A percentile compares a stretch with the other conserved stretches of the same genome.
Evolutionary conservation across 805 yeast species (phyloP).

Genomic region (Candida ponderosae): DNA sequence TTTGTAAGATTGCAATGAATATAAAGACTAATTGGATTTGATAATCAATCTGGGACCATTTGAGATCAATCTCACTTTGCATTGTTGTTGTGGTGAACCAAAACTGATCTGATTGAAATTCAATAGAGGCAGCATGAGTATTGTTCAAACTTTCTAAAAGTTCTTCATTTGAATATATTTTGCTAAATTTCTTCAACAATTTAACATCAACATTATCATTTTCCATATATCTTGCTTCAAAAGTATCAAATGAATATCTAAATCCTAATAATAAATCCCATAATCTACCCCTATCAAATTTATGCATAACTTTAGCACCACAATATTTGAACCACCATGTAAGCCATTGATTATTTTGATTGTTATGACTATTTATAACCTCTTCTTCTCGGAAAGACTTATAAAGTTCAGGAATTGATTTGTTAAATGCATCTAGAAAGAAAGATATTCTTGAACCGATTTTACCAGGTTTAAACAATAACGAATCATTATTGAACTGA

Average conservation of each 20-base stretch:
- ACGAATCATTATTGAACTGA: conserved; percentile 18
- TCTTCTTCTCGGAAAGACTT: conserved; percentile 76
- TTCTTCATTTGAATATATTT: conserved; percentile 10
- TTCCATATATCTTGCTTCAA: conserved; percentile 4
- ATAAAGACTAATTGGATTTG: conserved; percentile 73
- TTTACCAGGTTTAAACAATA: conserved; percentile 46
- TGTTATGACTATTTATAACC: conserved; percentile 44
- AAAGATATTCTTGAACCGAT: conserved; percentile 60
- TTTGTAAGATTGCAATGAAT: conserved; percentile 70
- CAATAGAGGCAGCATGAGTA: conserved; percentile 2
- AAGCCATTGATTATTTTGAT: conserved; percentile 78
- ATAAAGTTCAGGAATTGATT: conserved; percentile 66
- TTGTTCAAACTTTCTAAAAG: conserved; percentile 2
- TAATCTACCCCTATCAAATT: conserved; percentile 73
- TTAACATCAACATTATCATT: conserved; percentile 6
- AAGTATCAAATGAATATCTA: conserved; percentile 34
- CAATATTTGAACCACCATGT: conserved; percentile 93
- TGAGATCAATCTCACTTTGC: conserved; percentile 20
- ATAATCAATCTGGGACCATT: conserved; percentile 59
- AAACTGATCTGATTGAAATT: conserved; percentile 7
- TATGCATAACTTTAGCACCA: conserved; percentile 80
- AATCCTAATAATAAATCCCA: conserved; percentile 89
- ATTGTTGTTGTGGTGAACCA: conserved; percentile 14
- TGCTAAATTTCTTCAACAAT: conserved; percentile 12
- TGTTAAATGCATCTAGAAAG: conserved; percentile 56